phyloP scores from a whole-genome alignment of 345 rosid species.

The Citrus hindsii region DNA sequence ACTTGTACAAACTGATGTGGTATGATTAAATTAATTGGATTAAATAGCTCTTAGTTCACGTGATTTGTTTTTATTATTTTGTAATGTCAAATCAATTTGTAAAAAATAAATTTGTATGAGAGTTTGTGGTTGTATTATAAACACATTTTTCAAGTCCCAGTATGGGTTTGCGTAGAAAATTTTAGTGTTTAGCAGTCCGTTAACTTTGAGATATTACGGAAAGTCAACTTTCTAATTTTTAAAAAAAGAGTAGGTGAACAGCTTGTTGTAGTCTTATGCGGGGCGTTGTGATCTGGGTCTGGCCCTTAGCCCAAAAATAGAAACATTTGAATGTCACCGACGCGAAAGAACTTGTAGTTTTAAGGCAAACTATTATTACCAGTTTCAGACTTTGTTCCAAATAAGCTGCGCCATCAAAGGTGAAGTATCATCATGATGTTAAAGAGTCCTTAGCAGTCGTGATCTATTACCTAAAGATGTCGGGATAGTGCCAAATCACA shows the following conservation, averaged over 20 bases:
- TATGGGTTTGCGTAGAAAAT: background rate
- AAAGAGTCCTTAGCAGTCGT: too few relatives aligned
- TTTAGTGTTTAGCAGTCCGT: background rate
- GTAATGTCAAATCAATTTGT: too few relatives aligned
- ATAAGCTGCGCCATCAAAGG: background rate
- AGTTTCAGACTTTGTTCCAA: background rate
- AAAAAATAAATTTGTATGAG: fast-evolving
- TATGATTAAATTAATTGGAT: too few relatives aligned
- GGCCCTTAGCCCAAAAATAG: background rate
- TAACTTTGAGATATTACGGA: background rate
- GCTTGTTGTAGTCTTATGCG: background rate
- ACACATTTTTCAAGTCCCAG: background rate
- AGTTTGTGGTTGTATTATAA: too few relatives aligned
- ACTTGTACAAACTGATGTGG: too few relatives aligned
- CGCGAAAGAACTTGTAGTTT: background rate
- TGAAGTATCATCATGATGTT: background rate
- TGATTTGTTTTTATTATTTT: too few relatives aligned
- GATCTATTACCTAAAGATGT: too few relatives aligned
- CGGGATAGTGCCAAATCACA: too few relatives aligned
- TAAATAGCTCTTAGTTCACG: too few relatives aligned
- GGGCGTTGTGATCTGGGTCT: background rate
- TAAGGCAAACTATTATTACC: background rate
- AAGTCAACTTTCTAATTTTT: background rate
- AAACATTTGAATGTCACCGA: background rate
- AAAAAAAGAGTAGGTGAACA: background rate